Conservation (phyloP, 2,329 filamentous ascomycete species). For the Hortaea werneckii region DNA sequence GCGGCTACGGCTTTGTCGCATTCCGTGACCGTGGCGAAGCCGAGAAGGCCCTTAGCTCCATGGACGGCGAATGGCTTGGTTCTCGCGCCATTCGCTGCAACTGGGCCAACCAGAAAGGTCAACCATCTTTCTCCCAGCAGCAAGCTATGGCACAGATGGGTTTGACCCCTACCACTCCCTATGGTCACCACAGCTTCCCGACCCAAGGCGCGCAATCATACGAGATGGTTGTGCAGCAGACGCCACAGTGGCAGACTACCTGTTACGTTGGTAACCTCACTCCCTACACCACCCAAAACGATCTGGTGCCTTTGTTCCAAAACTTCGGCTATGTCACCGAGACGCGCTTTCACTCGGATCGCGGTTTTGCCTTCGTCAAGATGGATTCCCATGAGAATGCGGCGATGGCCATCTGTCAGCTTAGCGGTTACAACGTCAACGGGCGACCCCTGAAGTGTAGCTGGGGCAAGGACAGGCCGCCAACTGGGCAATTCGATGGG, state of each 20-base stretch:
- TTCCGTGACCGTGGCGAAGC: constrained; percentile 90
- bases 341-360: constrained; percentile 94
- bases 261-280: constrained; percentile 97
- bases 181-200: constrained; percentile 85
- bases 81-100: constrained; percentile 98
- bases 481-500: constrained; percentile 71
- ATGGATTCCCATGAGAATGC: constrained; percentile 98
- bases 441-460: constrained; percentile 96
- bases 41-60: constrained; percentile 90
- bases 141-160: constrained; percentile 96
- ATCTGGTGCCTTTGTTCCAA: constrained; percentile 94
- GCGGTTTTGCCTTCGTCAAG: constrained; percentile 97
- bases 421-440: constrained; percentile 97
- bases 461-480: constrained; percentile 98
- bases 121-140: constrained; percentile 95
- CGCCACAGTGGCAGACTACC: constrained; percentile 95
- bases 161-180: constrained; percentile 93
- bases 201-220: constrained; percentile 95
- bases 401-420: constrained; percentile 94
- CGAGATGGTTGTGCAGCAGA: constrained; percentile 92
- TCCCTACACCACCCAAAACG: constrained; percentile 92
- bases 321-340: constrained; percentile 98
- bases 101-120: constrained; percentile 99
- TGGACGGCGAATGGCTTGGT: constrained; percentile 98
- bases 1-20: constrained; percentile 95